A percentile compares a stretch with the other conserved stretches of the same genome.
phyloP scores from a whole-genome alignment of 2,329 filamentous ascomycete genomes.

The Ophiostoma ulmi region DNA sequence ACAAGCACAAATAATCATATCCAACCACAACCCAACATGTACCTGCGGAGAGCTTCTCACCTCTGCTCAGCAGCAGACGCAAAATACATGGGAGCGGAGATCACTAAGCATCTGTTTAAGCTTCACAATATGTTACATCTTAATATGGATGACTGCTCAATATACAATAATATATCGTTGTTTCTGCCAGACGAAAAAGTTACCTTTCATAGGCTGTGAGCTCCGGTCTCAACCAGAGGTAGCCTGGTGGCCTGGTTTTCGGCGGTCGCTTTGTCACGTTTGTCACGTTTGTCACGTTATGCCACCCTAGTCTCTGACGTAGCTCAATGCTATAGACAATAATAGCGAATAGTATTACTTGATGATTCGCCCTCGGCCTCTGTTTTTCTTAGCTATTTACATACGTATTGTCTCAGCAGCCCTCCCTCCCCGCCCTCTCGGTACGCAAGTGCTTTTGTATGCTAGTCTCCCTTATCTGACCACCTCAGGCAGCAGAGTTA shows the following conservation, averaged over 20 bases:
- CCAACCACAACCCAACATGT: too few species aligned
- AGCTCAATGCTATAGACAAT: not conserved
- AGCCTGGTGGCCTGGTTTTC: not conserved
- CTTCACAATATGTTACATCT: too few species aligned
- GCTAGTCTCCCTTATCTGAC: conserved; percentile 5
- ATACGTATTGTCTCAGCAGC: conserved; percentile 1
- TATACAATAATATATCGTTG: too few species aligned
- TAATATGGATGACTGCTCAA: too few species aligned
- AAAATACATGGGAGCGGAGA: too few species aligned
- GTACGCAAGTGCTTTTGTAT: not conserved
- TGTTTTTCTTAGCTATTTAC: not conserved
- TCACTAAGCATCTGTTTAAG: too few species aligned
- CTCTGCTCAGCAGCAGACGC: too few species aligned
- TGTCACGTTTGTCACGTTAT: not conserved
- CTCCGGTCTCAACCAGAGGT: not conserved
- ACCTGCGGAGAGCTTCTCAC: too few species aligned
- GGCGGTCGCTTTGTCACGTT: not conserved
- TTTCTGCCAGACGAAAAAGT: not conserved
- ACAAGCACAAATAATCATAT: too few species aligned
- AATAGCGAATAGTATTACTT: not conserved
- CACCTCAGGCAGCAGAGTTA: not conserved
- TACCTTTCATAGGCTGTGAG: not conserved
- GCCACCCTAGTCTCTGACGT: conserved; percentile 5
- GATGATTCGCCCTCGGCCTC: not conserved
- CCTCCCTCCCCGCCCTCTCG: conserved; percentile 7